Percentiles rank a stretch among this genome's conserved stretches.
Conservation (phyloP, 768 basidiomycete species). For the Crucibulum laeve region DNA sequence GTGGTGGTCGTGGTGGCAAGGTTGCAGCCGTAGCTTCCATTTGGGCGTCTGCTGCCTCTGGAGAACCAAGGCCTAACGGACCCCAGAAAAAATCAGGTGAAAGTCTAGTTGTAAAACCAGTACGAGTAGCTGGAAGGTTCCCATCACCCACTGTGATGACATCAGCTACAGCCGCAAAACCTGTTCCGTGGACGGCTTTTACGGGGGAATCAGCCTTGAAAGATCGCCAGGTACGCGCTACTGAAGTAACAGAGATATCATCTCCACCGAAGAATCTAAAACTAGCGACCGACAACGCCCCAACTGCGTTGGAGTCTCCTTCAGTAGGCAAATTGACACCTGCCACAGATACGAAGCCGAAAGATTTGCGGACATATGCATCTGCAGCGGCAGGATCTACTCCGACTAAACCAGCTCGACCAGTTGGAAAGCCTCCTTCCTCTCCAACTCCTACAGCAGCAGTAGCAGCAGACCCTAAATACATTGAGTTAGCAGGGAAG, state of each 20-base stretch:
- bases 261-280: too few relatives aligned
- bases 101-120: too few relatives aligned
- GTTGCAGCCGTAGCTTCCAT: slow-evolving; percentile 71
- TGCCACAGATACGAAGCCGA: too few relatives aligned
- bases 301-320: too few relatives aligned
- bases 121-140: too few relatives aligned
- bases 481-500: slow-evolving; percentile 10
- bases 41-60: slow-evolving; percentile 56
- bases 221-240: too few relatives aligned
- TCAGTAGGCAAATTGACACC: too few relatives aligned
- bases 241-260: too few relatives aligned
- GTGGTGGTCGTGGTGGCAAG: slow-evolving; percentile 72
- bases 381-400: background rate
- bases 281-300: too few relatives aligned
- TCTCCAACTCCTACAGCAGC: background rate
- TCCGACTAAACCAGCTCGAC: background rate
- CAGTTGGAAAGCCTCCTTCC: background rate
- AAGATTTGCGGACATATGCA: background rate
- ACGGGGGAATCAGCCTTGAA: too few relatives aligned
- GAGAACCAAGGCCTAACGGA: background rate
- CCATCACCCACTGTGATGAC: background rate
- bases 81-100: background rate
- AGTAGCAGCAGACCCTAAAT: background rate
- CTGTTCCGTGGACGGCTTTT: too few relatives aligned
- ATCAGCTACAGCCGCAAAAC: too few relatives aligned